Base-by-base conservation (phyloP, 768 basidiomycete species). In the Myochromella boudieri region DNA sequence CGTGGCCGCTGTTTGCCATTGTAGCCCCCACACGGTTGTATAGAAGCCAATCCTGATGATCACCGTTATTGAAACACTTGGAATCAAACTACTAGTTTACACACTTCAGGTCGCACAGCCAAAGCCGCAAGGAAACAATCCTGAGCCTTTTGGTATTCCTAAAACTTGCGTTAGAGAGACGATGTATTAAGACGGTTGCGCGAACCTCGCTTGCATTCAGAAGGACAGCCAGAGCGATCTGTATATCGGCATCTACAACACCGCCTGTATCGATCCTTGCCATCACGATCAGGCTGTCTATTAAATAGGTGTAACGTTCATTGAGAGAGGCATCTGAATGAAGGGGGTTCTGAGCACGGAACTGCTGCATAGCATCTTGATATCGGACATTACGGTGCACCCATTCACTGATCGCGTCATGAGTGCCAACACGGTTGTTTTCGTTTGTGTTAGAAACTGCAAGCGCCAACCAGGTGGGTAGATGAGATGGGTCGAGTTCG, bases 21-120 rank as follows among this genome's bases (percentile, higher is more conserved):
- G 92, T 95, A 12, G 95, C 95, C 11, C 95, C 95, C 32, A 95
- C 87, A 12, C 95, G 82, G 60, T 97, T 97, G 67, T 90, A 95
- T 48, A 97, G 67, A 29, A 91, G 69, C 85, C 89, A 95, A 61
- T 97, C 94, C 91, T 95, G 40, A 27, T 34, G 46, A 27, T 26
- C 26, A 39, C 31, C 12, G 42, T 51, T 37, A 54, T 52, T 27
- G n/a, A 31, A 25, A 46, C 10, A 27, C 24, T 6, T 14, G 24
- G 26, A 43, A 17, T 32, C 36, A 43, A 29, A 32, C 37, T 26
- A 14, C 37, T 31, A 24, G 15, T 31, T 4, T 43, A 60, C 74
- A 45, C 61, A 97, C 95, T 44, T 93, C 85, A 2, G 94, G 95
- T 48, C 92, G 76, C 41, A 93, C 84, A 3, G 84, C 84, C 49